Conservation (phyloP, 495 filamentous ascomycete genomes). For the Chaetomidium leptoderma region DNA sequence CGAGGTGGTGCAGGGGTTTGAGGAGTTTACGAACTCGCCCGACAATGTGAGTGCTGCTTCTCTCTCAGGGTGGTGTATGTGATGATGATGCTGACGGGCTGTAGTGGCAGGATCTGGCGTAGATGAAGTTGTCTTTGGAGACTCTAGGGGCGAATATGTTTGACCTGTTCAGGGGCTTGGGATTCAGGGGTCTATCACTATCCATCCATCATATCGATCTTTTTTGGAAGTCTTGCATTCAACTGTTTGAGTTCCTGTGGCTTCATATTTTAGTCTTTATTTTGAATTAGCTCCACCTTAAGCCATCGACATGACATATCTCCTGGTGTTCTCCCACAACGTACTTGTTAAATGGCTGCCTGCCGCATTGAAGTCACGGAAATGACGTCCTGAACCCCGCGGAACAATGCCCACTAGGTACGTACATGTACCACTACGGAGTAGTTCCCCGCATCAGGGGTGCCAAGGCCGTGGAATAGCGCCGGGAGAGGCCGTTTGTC, state of each 20-base stretch:
- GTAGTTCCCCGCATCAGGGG: neutral
- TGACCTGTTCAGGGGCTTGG: too few species aligned
- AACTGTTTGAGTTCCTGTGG: neutral
- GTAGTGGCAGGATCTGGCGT: conserved; percentile 41
- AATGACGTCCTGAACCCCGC: too few species aligned
- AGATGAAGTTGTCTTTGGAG: too few species aligned
- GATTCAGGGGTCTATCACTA: too few species aligned
- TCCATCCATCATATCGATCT: neutral
- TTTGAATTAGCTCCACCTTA: too few species aligned
- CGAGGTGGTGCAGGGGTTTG: conserved; percentile 67
- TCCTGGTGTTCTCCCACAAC: too few species aligned
- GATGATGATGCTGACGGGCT: neutral
- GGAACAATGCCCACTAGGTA: too few species aligned
- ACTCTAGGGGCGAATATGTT: too few species aligned
- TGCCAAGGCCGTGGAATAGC: neutral
- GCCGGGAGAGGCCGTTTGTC: neutral
- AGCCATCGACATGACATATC: too few species aligned
- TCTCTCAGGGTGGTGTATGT: neutral
- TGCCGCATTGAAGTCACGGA: too few species aligned
- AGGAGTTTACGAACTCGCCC: conserved; percentile 74
- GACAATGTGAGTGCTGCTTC: conserved; percentile 46
- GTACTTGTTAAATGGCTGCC: too few species aligned
- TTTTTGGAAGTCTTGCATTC: neutral
- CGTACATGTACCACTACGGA: neutral
- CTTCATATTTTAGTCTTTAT: too few species aligned